phyloP scores from a whole-genome alignment of 2,329 filamentous ascomycete genomes.

The Diaporthe citrichinensis region DNA sequence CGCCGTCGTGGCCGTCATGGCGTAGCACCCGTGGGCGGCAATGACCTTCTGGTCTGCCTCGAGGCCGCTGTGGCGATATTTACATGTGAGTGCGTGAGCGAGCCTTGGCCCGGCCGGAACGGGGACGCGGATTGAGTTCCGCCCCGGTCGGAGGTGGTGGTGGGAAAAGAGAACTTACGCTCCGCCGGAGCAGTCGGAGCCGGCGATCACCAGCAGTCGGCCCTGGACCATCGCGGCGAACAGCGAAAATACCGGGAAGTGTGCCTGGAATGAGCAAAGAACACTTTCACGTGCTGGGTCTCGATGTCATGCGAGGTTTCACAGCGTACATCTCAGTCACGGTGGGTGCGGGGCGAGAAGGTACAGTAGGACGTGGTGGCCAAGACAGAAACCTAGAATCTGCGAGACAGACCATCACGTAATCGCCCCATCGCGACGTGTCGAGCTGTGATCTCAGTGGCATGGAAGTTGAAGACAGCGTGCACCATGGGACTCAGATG shows the following conservation, averaged over 20 bases:
- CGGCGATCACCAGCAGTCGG: constrained; percentile 84
- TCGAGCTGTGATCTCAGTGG: not conserved
- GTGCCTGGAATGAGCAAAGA: not conserved
- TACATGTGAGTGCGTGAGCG: constrained; percentile 29
- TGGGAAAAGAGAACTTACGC: constrained; percentile 72
- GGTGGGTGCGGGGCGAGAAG: constrained; percentile 9
- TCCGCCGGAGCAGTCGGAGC: constrained; percentile 91
- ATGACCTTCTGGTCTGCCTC: constrained; percentile 98
- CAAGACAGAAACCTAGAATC: constrained; percentile 19
- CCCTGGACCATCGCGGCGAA: constrained; percentile 54
- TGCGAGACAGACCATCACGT: constrained; percentile 36
- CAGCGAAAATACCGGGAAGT: too few species aligned
- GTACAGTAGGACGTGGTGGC: not conserved
- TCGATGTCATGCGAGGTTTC: not conserved
- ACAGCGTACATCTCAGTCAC: not conserved
- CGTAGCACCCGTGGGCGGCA: constrained; percentile 92
- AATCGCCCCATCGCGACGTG: constrained; percentile 36
- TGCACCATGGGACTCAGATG: not conserved
- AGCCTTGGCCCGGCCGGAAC: constrained; percentile 19
- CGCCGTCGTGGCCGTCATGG: constrained; percentile 95
- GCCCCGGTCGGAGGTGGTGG: constrained; percentile 34
- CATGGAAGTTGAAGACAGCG: not conserved
- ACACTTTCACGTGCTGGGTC: not conserved
- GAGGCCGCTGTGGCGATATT: constrained; percentile 77
- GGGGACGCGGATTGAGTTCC: too few species aligned